Evolutionary conservation across 495 filamentous ascomycete genomes (phyloP), one percentile per base, ranked within the genome.

Genomic region (Mytilinidion resinicola): DNA sequence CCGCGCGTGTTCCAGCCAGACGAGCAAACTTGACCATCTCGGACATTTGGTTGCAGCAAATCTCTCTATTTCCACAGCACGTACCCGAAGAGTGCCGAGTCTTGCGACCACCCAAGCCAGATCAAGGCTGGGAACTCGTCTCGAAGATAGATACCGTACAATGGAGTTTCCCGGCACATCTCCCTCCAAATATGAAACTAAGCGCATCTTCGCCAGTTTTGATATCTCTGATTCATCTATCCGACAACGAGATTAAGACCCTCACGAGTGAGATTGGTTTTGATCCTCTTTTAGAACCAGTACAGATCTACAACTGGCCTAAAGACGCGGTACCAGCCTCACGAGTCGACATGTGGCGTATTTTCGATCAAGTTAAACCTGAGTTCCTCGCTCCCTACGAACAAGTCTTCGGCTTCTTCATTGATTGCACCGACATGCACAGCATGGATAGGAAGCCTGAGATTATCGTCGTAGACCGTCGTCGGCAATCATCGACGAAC

Each of bases 391-490:
- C 8, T 6, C 37, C 53, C 14, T 55, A 44, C 34, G 53, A 33
- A 11, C 15, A 55, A 30, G 19, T 55, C 37, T 55, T 44, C n/a
- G 53, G 53, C 21, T 34, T 55, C 53, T 55, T 55, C 39, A 55
- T 55, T 42, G 53, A 55, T 12, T 12, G n/a, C 17, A 25, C 33
- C 7, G 2, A 44, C 12, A 36, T 55, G 7, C 8, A 36, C 33
- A 17, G 20, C 38, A 36, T 42, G 12, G 11, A 44, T 1, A 38
- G 53, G 14, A 25, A 55, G 11, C 53, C 39, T 1, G 12, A 55
- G 35, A 10, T 46, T 25, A 30, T 55, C 1, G 14, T 46, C 15
- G 38, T 42, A 12, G 14, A 17, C 19, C 37, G 53, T 30, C 25
- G 25, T 30, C 25, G 25, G 6, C 3, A 2, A 30, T 30, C 25